Percentiles rank a stretch among this genome's conserved stretches.
Conservation (phyloP, 768 basidiomycete genomes). For the Lactarius evosmus region DNA sequence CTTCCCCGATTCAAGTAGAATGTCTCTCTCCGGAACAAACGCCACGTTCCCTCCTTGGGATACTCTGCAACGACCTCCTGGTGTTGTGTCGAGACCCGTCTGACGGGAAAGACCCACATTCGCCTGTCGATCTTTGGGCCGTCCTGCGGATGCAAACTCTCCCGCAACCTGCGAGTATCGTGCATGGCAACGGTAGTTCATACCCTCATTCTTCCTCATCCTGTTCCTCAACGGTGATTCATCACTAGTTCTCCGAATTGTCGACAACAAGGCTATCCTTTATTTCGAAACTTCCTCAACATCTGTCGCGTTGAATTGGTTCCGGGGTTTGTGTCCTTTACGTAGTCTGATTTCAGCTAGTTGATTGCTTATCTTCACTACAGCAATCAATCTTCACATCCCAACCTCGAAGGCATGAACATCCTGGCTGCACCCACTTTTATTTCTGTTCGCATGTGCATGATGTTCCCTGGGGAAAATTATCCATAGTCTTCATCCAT, state of each 20-base stretch:
- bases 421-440: slow-evolving; percentile 8
- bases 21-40: slow-evolving; percentile 85
- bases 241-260: slow-evolving; percentile 68
- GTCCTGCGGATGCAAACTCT: slow-evolving; percentile 94
- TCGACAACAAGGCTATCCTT: slow-evolving; percentile 88
- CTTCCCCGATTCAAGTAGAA: slow-evolving; percentile 83
- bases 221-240: slow-evolving; percentile 11
- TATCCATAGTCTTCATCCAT: slow-evolving; percentile 21
- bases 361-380: neutral
- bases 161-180: slow-evolving; percentile 85
- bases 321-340: slow-evolving; percentile 57
- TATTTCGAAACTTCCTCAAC: slow-evolving; percentile 85
- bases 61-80: slow-evolving; percentile 90
- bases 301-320: slow-evolving; percentile 86
- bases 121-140: slow-evolving; percentile 89
- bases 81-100: slow-evolving; percentile 88
- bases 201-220: slow-evolving; percentile 4
- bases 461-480: slow-evolving; percentile 17
- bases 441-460: slow-evolving; percentile 29
- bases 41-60: slow-evolving; percentile 71
- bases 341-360: slow-evolving; percentile 6
- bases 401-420: slow-evolving; percentile 73
- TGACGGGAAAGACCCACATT: slow-evolving; percentile 70
- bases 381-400: slow-evolving; percentile 88
- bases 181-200: slow-evolving; percentile 73